phyloP scores from a whole-genome alignment of 352 stramenopile species.

The Pythium graminicola region DNA sequence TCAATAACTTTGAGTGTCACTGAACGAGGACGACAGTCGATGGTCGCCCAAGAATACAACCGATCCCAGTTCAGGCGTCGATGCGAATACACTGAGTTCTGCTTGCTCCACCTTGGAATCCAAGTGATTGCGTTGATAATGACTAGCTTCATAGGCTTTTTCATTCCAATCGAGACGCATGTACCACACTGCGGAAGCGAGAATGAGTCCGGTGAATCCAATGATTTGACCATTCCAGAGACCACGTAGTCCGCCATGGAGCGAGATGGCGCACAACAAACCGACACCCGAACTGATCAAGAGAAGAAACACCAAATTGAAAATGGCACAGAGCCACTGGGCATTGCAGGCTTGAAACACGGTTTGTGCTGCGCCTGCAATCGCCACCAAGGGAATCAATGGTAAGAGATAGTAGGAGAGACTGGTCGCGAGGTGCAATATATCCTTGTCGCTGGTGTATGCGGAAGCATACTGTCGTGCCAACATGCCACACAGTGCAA shows the following conservation, averaged over 20 bases:
- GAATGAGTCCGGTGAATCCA: slow-evolving; percentile 31
- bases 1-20: not conserved
- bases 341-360: slow-evolving; percentile 48
- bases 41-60: slow-evolving; percentile 10
- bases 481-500: slow-evolving; percentile 26
- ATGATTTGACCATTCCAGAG: slow-evolving; percentile 57
- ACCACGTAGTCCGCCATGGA: slow-evolving; percentile 39
- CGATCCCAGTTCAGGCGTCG: slow-evolving; percentile 1
- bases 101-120: too few species aligned
- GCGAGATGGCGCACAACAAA: slow-evolving; percentile 34
- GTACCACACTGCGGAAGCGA: slow-evolving; percentile 45
- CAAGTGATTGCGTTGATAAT: too few species aligned
- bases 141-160: not conserved
- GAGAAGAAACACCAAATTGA: slow-evolving; percentile 52
- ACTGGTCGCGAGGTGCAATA: slow-evolving; percentile 24
- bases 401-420: slow-evolving; percentile 34
- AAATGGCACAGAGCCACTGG: slow-evolving; percentile 40
- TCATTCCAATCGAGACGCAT: slow-evolving; percentile 38
- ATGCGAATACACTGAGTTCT: too few species aligned
- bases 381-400: slow-evolving; percentile 32
- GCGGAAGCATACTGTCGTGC: slow-evolving; percentile 29
- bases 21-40: not conserved
- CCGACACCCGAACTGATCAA: slow-evolving; percentile 40
- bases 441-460: slow-evolving; percentile 34
- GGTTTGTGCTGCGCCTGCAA: slow-evolving; percentile 35